Percentiles rank a stretch among this genome's conserved stretches.
Evolutionary conservation across 192 early-diverging fungal species (phyloP).

Genomic region (Dimargaris verticillata): DNA sequence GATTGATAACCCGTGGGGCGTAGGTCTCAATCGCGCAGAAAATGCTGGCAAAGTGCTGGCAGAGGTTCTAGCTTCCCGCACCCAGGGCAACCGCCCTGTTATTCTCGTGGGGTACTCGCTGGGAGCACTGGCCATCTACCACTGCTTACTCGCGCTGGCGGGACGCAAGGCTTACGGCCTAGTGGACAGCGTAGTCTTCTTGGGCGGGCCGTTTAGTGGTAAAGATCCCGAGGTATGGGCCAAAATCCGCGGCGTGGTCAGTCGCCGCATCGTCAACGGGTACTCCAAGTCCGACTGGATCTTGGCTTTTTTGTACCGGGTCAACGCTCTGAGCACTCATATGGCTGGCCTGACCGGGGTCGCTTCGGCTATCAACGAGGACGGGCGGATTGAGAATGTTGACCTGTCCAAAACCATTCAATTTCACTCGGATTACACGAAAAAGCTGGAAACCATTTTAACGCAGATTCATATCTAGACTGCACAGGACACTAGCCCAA

Average conservation of each 20-base stretch:
- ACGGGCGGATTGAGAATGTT: constrained; percentile 17
- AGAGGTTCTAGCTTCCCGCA: constrained; percentile 22
- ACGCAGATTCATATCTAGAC: neutral
- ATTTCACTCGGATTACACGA: constrained; percentile 23
- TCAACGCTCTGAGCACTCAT: constrained; percentile 23
- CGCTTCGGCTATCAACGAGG: constrained; percentile 13
- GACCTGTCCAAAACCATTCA: constrained; percentile 16
- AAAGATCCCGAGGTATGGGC: constrained; percentile 34
- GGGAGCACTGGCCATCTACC: constrained; percentile 48
- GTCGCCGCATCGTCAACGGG: constrained; percentile 44
- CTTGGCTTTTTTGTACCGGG: constrained; percentile 48
- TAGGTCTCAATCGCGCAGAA: constrained; percentile 41
- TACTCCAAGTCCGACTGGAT: constrained; percentile 47
- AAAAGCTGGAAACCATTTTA: constrained; percentile 16
- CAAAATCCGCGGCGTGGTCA: constrained; percentile 35
- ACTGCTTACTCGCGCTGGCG: constrained; percentile 48
- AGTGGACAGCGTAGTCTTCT: constrained; percentile 48
- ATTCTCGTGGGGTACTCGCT: constrained; percentile 55
- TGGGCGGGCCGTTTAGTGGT: constrained; percentile 49
- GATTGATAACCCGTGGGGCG: constrained; percentile 57
- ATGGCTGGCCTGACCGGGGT: constrained; percentile 24
- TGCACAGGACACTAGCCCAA: neutral
- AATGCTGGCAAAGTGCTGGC: constrained; percentile 42
- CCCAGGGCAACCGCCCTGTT: constrained; percentile 42
- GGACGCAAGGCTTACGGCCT: constrained; percentile 27